Evolutionary conservation across 2,329 filamentous ascomycete genomes (phyloP).

Genomic region (Sphaerulina vaccinii): DNA sequence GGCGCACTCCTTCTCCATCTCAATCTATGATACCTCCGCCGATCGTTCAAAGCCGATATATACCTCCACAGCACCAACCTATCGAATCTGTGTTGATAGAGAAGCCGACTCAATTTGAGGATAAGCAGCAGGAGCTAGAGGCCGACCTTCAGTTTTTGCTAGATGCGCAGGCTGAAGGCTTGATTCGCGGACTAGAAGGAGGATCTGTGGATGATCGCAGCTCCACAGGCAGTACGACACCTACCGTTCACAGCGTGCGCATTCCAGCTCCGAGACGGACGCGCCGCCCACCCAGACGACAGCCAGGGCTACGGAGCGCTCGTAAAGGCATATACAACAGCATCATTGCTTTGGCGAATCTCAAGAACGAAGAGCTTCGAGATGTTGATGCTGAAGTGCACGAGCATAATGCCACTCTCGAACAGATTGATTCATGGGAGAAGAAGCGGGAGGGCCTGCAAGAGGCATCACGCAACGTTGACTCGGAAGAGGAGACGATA

Average conservation of each 20-base stretch:
- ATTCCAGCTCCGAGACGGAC: conserved; percentile 34
- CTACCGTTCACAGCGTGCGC: conserved; percentile 44
- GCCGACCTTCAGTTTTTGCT: conserved; percentile 58
- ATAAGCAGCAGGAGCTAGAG: conserved; percentile 54
- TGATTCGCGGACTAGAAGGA: conserved; percentile 50
- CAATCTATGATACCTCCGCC: conserved; percentile 39
- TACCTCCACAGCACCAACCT: conserved; percentile 11
- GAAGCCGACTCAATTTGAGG: conserved; percentile 40
- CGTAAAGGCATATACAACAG: conserved; percentile 63
- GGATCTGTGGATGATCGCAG: conserved; percentile 43
- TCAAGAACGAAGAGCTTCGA: conserved; percentile 68
- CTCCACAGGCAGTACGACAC: conserved; percentile 52
- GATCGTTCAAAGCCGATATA: conserved; percentile 36
- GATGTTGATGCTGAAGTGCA: conserved; percentile 58
- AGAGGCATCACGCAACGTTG: conserved; percentile 56
- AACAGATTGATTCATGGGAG: conserved; percentile 59
- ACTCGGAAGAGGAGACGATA: conserved; percentile 57
- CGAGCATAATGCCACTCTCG: conserved; percentile 58
- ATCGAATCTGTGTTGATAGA: conserved; percentile 45
- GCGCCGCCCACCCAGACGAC: conserved; percentile 55
- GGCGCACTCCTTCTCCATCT: conserved; percentile 36
- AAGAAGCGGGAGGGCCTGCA: conserved; percentile 56
- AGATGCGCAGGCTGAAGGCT: conserved; percentile 60
- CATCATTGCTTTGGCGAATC: conserved; percentile 62
- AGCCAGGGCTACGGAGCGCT: conserved; percentile 59